Base-by-base conservation (phyloP, 192 early-diverging fungal genomes). In the Jimgerdemannia flammicorona region DNA sequence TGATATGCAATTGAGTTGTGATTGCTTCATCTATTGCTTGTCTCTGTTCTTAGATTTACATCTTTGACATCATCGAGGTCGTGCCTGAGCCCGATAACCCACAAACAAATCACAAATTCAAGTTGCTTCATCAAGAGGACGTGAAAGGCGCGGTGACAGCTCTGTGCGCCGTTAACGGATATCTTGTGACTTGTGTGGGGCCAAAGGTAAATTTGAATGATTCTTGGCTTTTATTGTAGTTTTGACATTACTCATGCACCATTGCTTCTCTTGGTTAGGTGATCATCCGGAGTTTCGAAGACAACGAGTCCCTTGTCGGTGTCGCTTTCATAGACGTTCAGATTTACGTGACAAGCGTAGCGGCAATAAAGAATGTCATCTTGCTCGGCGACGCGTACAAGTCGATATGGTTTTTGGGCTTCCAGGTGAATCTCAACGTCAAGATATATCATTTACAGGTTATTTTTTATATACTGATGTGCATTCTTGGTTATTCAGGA, bases 61-160 rank as follows among this genome's bases (percentile, higher is more conserved):
- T 99, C 40, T 98, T 93, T 77, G 98, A 99, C 65, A 89, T 98
- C 54, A 94, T 97, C 83, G 95, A 97, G 81, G 96, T 99, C 44
- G 96, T 99, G 43, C 98, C 98, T 4, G 95, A 98, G 78, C 91
- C 92, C 0, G 93, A 94, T 64, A 93, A 93, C 69, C 97, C 98
- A 41, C 94, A 96, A 81, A 97, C 96, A 1, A 96, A 94, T 77
- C 95, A 96, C 78, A 92, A 92, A 73, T 91, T 97, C 73, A 98
- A 99, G 74, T 76, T 93, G 69, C 78, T 97, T 40, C 93, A 88
- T 71, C 84, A 84, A 14, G 92, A 93, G 69, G 95, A 98, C 68
- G 90, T 97, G 40, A 95, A 94, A 72, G 93, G 93, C 19, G 87
- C 96, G 14, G 92, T 99, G 19, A 94, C 92, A 17, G 91, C 95